Base-by-base conservation (phyloP, 2,329 filamentous ascomycete genomes). In the Emmonsiellopsis sp. region DNA sequence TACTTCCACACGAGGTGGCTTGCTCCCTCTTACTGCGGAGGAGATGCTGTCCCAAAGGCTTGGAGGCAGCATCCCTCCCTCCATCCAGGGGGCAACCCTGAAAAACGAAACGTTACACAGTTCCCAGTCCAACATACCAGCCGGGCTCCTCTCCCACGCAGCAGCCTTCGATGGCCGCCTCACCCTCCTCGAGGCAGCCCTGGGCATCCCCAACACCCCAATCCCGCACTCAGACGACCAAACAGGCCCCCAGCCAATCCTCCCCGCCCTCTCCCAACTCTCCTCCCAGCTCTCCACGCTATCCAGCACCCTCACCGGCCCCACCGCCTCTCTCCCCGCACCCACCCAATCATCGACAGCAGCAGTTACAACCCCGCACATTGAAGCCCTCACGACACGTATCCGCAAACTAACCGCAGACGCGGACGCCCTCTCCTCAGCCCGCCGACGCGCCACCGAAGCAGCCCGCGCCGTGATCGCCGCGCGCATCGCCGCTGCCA, bases 91-190 rank as follows among this genome's bases (percentile, higher is more conserved):
- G 10, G 16, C 40, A 42, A 38, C 40, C 11, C 56, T 31, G 43
- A 47, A 44, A 43, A 44, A 52, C 26, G 42, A 55, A 11, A 53
- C 55, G 6, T 47, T 57, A 34, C 52, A 50, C 3, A 51, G 43
- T 2, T 20, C 57, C 37, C 53, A 57, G 51, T 42, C 58, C 11
- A 45, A 60, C 20, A 43, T 65, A 5, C 57, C 67, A 3, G 34
- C 84, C 75, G 44, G 78, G 70, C 49, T 87, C 30, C 76, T 96
- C 37, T 82, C 84, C 35, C 87, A 90, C 68, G 86, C 89, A 6
- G 88, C 91, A 26, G 87, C 93, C 58, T 96, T 98, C 63, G 92
- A 97, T 66, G 79, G 82, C 32, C 83, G 93, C 5, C 80, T 98
- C 16, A 75, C 85, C 2, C 75, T 86, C 32, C 76, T 98, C 47